phyloP scores from a whole-genome alignment of 2,329 filamentous ascomycete species.

The Beauveria sp. region DNA sequence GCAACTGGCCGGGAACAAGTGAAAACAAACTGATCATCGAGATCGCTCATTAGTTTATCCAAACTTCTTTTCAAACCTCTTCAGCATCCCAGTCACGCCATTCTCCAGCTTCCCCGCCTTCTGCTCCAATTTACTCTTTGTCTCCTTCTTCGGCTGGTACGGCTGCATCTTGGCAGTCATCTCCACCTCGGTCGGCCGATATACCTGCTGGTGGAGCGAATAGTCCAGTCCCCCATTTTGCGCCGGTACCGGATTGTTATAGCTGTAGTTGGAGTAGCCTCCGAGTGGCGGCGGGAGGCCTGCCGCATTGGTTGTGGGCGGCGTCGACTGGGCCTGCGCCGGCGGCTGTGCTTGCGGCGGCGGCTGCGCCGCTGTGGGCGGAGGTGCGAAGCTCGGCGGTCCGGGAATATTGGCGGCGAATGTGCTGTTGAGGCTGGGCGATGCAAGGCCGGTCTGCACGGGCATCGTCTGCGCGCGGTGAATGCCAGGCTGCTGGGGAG shows the following conservation, averaged over 20 bases:
- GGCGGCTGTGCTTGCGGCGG: slow-evolving; percentile 16
- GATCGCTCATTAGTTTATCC: slow-evolving; percentile 25
- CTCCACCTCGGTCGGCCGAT: slow-evolving; percentile 60
- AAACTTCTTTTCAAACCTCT: slow-evolving; percentile 73
- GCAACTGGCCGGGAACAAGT: neutral
- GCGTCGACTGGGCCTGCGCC: slow-evolving; percentile 17
- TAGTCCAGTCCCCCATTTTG: slow-evolving; percentile 36
- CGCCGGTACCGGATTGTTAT: slow-evolving; percentile 23
- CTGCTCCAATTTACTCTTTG: slow-evolving; percentile 51
- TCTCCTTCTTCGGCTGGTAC: slow-evolving; percentile 37
- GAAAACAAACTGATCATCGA: neutral
- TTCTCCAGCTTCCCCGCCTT: slow-evolving; percentile 60
- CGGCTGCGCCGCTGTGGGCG: slow-evolving; percentile 14
- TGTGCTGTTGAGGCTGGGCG: slow-evolving; percentile 33
- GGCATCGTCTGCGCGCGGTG: slow-evolving; percentile 45
- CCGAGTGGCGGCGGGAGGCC: slow-evolving; percentile 38
- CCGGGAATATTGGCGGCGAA: slow-evolving; percentile 34
- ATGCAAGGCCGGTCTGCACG: slow-evolving; percentile 27
- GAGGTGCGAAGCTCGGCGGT: slow-evolving; percentile 16
- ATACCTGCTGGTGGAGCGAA: slow-evolving; percentile 59
- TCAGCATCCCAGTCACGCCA: slow-evolving; percentile 63
- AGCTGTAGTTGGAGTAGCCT: slow-evolving; percentile 49
- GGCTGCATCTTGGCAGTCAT: slow-evolving; percentile 24
- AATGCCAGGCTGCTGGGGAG: slow-evolving; percentile 35
- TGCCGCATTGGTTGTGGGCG: slow-evolving; percentile 27